phyloP scores from a whole-genome alignment of 148 eudicot species.

The Pouteria glomerata region DNA sequence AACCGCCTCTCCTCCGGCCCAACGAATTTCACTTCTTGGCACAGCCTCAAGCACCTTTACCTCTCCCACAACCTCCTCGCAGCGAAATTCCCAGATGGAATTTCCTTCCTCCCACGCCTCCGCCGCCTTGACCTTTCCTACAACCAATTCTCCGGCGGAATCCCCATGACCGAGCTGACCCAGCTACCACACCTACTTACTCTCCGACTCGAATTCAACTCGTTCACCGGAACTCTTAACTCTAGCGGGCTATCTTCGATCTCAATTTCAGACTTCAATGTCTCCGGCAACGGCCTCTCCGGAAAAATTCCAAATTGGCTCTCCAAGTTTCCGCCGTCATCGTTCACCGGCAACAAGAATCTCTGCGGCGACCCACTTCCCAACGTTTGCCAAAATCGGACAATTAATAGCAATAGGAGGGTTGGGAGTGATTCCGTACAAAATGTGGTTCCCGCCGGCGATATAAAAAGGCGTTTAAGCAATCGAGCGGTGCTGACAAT shows the following conservation, averaged over 20 bases:
- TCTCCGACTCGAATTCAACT: slow-evolving; percentile 23
- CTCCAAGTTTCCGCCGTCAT: slow-evolving; percentile 2
- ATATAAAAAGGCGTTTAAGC: not conserved
- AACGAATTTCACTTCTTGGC: slow-evolving; percentile 10
- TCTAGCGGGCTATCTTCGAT: not conserved
- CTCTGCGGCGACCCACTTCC: slow-evolving; percentile 23
- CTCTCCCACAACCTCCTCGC: slow-evolving; percentile 19
- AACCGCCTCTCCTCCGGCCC: slow-evolving; percentile 14
- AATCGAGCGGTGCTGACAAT: slow-evolving; percentile 3
- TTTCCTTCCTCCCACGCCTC: slow-evolving; percentile 14
- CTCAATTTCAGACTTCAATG: slow-evolving; percentile 18
- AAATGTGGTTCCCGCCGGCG: not conserved
- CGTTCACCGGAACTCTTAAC: slow-evolving; percentile 14
- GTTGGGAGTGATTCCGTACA: not conserved
- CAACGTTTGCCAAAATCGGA: not conserved
- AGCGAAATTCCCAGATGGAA: slow-evolving; percentile 17
- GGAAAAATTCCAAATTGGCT: slow-evolving; percentile 21
- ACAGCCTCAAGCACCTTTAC: slow-evolving; percentile 23
- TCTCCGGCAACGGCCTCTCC: slow-evolving; percentile 15
- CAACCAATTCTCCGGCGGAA: slow-evolving; percentile 17
- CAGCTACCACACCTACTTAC: slow-evolving; percentile 19
- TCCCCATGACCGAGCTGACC: slow-evolving; percentile 20
- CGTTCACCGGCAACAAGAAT: slow-evolving; percentile 14
- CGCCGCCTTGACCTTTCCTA: slow-evolving; percentile 23
- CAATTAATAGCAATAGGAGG: not conserved